These are phyloP conservation scores for Streptanthus diversifolius DNA, from an alignment of 345 rosid species.

Conservation along the genomic window DNA sequence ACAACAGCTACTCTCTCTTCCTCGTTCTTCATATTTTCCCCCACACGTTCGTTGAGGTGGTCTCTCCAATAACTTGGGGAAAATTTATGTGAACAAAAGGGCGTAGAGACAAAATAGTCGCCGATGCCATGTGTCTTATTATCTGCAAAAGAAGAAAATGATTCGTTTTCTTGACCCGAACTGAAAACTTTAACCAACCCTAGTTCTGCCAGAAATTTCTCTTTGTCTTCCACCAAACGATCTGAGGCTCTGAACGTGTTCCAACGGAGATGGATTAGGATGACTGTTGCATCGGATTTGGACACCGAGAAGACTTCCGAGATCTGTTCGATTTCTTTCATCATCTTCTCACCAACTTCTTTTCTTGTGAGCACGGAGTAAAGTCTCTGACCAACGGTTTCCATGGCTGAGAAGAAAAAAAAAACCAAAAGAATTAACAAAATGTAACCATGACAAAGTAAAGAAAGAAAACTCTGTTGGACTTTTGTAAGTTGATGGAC, in stretches of 20 bases:
- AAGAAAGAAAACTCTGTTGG: background rate
- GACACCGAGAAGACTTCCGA: background rate
- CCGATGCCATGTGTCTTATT: too few species aligned
- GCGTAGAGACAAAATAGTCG: background rate
- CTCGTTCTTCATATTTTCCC: background rate
- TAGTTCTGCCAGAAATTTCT: background rate
- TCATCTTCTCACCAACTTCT: background rate
- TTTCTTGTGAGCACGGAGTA: background rate
- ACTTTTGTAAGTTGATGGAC: background rate
- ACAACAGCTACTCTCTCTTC: background rate
- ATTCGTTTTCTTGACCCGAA: too few species aligned
- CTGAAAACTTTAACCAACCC: background rate
- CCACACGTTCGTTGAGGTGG: background rate
- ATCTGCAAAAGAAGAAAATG: too few species aligned
- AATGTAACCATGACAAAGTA: background rate
- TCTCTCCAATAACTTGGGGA: background rate
- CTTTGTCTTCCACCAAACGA: background rate
- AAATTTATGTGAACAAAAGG: constrained; percentile 23
- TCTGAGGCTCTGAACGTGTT: background rate
- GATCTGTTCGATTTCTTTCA: background rate
- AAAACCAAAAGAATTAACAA: background rate
- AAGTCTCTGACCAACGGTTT: background rate
- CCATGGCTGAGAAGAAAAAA: constrained; percentile 4
- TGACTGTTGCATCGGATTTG: background rate
- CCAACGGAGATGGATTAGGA: background rate